Evolutionary conservation across 768 basidiomycete genomes (phyloP).

Genomic region (Hygrophorus russula): DNA sequence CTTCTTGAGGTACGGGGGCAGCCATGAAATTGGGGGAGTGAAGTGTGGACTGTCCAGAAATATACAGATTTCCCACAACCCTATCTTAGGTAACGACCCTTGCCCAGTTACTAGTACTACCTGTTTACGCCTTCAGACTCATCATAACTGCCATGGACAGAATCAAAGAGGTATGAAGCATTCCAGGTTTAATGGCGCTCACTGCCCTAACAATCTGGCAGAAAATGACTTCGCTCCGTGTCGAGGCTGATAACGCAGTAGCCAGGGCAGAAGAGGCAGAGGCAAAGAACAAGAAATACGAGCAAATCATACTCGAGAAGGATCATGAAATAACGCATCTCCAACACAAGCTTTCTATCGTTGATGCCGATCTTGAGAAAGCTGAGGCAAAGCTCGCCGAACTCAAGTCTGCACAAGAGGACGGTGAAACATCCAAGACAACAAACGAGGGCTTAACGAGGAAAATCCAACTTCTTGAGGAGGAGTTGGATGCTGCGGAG

Average conservation of each 20-base stretch:
- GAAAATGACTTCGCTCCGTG: constrained; percentile 71
- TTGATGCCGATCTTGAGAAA: constrained; percentile 63
- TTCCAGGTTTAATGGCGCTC: neutral
- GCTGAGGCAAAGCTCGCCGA: constrained; percentile 54
- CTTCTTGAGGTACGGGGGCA: constrained; percentile 71
- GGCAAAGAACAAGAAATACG: constrained; percentile 64
- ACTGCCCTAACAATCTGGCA: constrained; percentile 14
- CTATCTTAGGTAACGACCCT: neutral
- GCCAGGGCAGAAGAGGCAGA: constrained; percentile 84
- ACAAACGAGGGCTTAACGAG: constrained; percentile 64
- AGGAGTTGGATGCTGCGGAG: constrained; percentile 92
- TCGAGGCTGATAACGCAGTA: constrained; percentile 75
- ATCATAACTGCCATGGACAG: constrained; percentile 25
- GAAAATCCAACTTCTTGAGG: constrained; percentile 88
- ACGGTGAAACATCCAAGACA: constrained; percentile 59
- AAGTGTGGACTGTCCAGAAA: neutral
- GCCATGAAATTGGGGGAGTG: constrained; percentile 32
- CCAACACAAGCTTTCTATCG: constrained; percentile 49
- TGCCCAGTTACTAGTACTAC: neutral
- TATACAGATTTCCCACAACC: constrained; percentile 1
- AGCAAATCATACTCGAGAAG: constrained; percentile 63
- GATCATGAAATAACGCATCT: constrained; percentile 85
- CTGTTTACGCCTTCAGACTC: constrained; percentile 6
- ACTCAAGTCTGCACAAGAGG: constrained; percentile 51
- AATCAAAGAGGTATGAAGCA: constrained; percentile 34